A percentile compares a stretch with the other conserved stretches of the same genome.
Conservation (phyloP, 1,284 basidiomycete species). For the Ganoderma lucidum region DNA sequence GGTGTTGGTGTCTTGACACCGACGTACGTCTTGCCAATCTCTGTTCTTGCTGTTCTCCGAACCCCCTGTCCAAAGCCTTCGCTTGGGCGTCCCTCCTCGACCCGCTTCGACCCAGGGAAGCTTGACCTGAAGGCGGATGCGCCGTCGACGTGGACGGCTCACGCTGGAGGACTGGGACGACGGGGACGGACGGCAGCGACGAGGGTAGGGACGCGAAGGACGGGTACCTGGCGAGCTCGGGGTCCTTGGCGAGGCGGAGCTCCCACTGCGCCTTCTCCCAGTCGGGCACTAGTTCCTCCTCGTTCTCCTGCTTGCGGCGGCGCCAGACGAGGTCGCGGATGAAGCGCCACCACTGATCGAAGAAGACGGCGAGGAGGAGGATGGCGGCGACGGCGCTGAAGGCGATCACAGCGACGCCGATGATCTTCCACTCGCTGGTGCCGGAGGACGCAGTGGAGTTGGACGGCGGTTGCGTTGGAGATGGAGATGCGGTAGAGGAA, state of each 20-base stretch:
- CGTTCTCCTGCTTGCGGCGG: constrained; percentile 38
- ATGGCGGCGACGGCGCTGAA: constrained; percentile 61
- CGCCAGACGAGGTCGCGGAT: constrained; percentile 57
- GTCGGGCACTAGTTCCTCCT: constrained; percentile 68
- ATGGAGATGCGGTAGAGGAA: neutral
- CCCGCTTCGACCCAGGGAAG: constrained; percentile 4
- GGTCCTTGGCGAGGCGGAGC: constrained; percentile 53
- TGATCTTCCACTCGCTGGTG: constrained; percentile 64
- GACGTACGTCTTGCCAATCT: constrained; percentile 2
- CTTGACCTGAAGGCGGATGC: neutral
- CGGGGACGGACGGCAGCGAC: constrained; percentile 15
- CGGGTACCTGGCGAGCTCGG: constrained; percentile 40
- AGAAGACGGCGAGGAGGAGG: constrained; percentile 65
- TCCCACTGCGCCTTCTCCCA: constrained; percentile 69
- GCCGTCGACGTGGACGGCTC: constrained; percentile 1
- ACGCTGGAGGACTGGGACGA: constrained; percentile 14
- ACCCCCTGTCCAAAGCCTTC: constrained; percentile 3
- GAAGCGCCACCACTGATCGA: constrained; percentile 71
- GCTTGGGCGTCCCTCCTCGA: constrained; percentile 7
- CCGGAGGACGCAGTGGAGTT: constrained; percentile 18
- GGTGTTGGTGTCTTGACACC: constrained; percentile 6
- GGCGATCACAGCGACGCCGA: constrained; percentile 68
- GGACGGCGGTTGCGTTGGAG: constrained; percentile 11
- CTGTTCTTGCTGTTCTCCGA: constrained; percentile 4
- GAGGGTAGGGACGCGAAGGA: constrained; percentile 37